Evolutionary conservation across 1,139 yeast species (phyloP).

Genomic region (Keqinozyma sinolaborantium): DNA sequence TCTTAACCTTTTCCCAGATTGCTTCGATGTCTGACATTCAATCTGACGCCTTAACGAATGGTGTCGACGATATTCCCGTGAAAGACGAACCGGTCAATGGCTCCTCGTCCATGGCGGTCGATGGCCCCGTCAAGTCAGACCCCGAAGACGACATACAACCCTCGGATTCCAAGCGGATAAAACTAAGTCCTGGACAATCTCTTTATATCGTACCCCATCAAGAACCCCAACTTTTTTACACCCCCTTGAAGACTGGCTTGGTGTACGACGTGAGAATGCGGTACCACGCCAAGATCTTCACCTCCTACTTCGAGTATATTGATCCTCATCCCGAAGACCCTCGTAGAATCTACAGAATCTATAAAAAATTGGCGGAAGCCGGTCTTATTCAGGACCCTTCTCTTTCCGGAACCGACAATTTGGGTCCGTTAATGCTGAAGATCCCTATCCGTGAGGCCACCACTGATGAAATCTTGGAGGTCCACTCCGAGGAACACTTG

Average conservation of each 20-base stretch:
- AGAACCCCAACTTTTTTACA: conserved; percentile 56
- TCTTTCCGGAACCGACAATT: conserved; percentile 72
- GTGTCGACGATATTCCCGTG: too few relatives aligned
- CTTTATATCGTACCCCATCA: conserved; percentile 43
- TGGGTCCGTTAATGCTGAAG: conserved; percentile 86
- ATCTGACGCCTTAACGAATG: background rate
- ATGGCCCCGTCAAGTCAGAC: too few relatives aligned
- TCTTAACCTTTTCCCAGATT: too few relatives aligned
- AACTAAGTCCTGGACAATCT: conserved; percentile 2
- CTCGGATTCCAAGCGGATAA: conserved; percentile 9
- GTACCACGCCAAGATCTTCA: conserved; percentile 91
- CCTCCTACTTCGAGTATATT: conserved; percentile 87
- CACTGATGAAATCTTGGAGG: conserved; percentile 79
- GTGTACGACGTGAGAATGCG: conserved; percentile 98
- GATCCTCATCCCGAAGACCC: conserved; percentile 99
- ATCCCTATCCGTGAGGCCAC: conserved; percentile 90
- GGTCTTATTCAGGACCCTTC: conserved; percentile 84
- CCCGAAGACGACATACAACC: too few relatives aligned
- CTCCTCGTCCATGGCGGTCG: too few relatives aligned
- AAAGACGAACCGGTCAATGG: conserved; percentile 1
- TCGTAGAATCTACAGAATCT: conserved; percentile 88
- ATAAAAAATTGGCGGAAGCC: conserved; percentile 89
- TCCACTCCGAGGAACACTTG: conserved; percentile 80
- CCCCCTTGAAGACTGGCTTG: conserved; percentile 83
- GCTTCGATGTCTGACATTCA: background rate